Evolutionary conservation across 2,329 filamentous ascomycete species (phyloP), one percentile per base, ranked within the genome.

Genomic region (Aureobasidium namibiae): DNA sequence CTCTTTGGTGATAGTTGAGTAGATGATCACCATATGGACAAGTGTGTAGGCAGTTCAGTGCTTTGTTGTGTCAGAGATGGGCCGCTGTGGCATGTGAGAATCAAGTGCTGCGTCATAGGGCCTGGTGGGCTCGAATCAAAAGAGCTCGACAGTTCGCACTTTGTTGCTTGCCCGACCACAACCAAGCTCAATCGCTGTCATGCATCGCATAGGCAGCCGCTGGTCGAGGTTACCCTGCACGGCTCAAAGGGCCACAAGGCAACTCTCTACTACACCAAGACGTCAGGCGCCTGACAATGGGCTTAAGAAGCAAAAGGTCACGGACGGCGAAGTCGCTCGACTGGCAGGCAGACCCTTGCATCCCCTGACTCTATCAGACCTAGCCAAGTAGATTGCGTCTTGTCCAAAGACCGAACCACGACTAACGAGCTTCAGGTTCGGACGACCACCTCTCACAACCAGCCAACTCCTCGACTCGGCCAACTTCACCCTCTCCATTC

Each of bases 401-500:
- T n/a, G 24, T 3, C 33, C 23, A 3, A 1, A 56, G 23, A 31
- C 33, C 34, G 10, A n/a, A 18, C 18, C 3, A 38, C n/a, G 26
- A 18, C 54, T 56, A 26, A 61, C 42, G 26, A 34, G 3, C 31
- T n/a, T 3, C 60, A 84, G 82, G 71, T 82, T 86, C 74, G 94
- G 94, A 62, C 86, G 89, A 7, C 92, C 92, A 33, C 92, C 94
- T 0, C 82, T 97, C 54, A 89, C 89, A 3, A 83, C 87, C 59
- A 80, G 86, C 39, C 88, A 90, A 23, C 83, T 99, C 59, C 85
- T 96, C 67, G 85, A 87, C 38, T 96, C 92, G 1, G 94, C 94
- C 63, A 96, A 96, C 76, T 97, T 97, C 76, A 95, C 94, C 13
- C 87, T 97, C 65, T 89, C 87, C 29, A 88, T 96, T 56, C 85